These are phyloP conservation scores for Alloteropsis semialata DNA, from an alignment of 176 grass and related monocot species.

Conservation along the genomic window DNA sequence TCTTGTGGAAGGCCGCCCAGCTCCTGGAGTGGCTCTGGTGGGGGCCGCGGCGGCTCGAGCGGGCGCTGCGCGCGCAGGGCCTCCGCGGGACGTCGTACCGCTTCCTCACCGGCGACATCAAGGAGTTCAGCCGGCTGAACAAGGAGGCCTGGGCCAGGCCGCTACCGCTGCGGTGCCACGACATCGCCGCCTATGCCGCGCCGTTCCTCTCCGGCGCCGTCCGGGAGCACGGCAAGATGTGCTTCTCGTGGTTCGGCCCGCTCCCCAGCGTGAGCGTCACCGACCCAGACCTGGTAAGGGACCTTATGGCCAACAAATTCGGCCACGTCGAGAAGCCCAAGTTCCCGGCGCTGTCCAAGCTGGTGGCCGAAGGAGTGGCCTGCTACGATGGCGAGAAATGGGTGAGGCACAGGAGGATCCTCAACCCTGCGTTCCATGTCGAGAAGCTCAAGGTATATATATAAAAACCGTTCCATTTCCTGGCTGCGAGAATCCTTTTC, in stretches of 20 bases:
- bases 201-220: conserved; percentile 34
- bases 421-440: conserved; percentile 72
- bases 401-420: conserved; percentile 60
- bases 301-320: conserved; percentile 52
- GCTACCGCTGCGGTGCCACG: conserved; percentile 43
- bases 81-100: conserved; percentile 47
- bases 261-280: conserved; percentile 38
- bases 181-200: conserved; percentile 27
- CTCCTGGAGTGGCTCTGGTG: conserved; percentile 43
- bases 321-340: conserved; percentile 37
- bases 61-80: conserved; percentile 49
- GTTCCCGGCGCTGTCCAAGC: background rate
- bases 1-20: conserved; percentile 25
- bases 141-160: conserved; percentile 38
- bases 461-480: too few relatives aligned
- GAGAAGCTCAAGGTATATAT: conserved; percentile 61
- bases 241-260: conserved; percentile 52
- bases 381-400: conserved; percentile 66
- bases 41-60: conserved; percentile 48
- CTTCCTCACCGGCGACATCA: conserved; percentile 42
- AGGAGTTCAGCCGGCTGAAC: conserved; percentile 15
- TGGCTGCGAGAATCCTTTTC: too few relatives aligned
- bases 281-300: conserved; percentile 38
- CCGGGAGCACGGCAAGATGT: conserved; percentile 36
- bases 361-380: conserved; percentile 28